These are phyloP conservation scores for Geotrichum restrictum DNA, from an alignment of 1,139 yeast genomes.

Conservation along the genomic window DNA sequence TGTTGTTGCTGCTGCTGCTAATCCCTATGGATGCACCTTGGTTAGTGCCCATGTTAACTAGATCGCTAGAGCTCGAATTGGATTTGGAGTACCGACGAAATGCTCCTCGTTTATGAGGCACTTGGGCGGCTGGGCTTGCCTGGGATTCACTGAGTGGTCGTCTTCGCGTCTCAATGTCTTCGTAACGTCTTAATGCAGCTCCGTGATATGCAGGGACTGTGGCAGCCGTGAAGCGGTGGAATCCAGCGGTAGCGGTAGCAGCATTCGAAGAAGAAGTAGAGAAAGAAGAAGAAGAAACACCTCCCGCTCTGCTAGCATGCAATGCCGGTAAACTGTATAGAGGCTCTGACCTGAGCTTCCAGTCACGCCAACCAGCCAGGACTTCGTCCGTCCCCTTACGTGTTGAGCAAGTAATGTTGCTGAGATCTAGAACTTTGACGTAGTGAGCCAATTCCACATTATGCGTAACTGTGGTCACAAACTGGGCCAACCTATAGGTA, in stretches of 20 bases:
- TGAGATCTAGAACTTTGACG: conserved; percentile 56
- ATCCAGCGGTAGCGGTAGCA: background rate
- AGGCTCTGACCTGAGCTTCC: conserved; percentile 74
- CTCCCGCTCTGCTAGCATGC: background rate
- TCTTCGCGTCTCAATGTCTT: too few relatives aligned
- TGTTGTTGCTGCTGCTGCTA: background rate
- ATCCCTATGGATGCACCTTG: conserved; percentile 4
- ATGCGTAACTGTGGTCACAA: conserved; percentile 58
- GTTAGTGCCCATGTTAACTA: conserved; percentile 1
- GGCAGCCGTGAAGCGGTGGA: background rate
- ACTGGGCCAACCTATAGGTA: conserved; percentile 73
- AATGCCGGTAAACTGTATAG: conserved; percentile 36
- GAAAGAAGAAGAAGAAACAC: background rate
- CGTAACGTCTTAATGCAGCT: too few relatives aligned
- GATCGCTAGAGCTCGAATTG: background rate
- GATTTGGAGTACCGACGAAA: background rate
- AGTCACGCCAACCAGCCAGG: conserved; percentile 77
- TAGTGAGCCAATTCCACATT: conserved; percentile 53
- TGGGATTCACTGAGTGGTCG: background rate
- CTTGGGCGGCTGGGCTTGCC: too few relatives aligned
- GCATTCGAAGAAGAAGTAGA: background rate
- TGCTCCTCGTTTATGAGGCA: background rate
- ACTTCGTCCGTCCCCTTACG: conserved; percentile 44
- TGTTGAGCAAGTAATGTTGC: conserved; percentile 37
- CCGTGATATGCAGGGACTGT: background rate